Evolutionary conservation across 1,139 yeast species (phyloP), one percentile per base, ranked within the genome.

Genomic region (Geotrichum candidum): DNA sequence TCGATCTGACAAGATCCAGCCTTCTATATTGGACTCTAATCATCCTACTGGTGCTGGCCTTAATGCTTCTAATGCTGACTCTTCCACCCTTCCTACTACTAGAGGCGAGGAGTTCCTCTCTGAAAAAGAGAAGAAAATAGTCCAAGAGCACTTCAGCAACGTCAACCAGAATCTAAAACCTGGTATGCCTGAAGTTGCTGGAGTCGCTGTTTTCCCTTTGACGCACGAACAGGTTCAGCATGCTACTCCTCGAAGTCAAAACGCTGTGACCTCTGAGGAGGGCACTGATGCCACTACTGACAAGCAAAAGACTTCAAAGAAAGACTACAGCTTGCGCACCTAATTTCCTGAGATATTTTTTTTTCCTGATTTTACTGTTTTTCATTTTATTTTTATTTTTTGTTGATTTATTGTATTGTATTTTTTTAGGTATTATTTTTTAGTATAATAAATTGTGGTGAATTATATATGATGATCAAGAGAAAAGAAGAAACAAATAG

Each of bases 21-120:
- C 33, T 9, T 31, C 54, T 52, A 25, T 59, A 4, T 11, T 54
- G 7, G 61, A 54, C 45, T 13, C 53, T 25, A 50, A 56, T 3
- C 56, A 38, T 33, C 18, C 61, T 7, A 51, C 62, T 15, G 59
- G 55, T 18, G 57, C 57, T 22, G 61, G 54, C 48, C 31, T 55
- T 9, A 62, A 61, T 22, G 54, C 54, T 25, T 56, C 59, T 35
- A 52, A 23, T 54, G 29, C 46, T 25, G 38, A 58, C 38, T 41
- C 53, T 3, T 35, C 23, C 46, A 51, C 51, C 3, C 41, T 57
- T 31, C 63, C 61, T 15, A 51, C 54, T 33, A 33, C 61, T 18
- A 56, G 38, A 25, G 63, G 63, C 15, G 58, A 33, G 15, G 60
- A 63, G 50, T 61, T 53, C 38, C 55, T 63, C n/a, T 55, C 64